These are phyloP conservation scores for Apium graveolens DNA, from an alignment of 129 eudicot species.

Conservation along the genomic window DNA sequence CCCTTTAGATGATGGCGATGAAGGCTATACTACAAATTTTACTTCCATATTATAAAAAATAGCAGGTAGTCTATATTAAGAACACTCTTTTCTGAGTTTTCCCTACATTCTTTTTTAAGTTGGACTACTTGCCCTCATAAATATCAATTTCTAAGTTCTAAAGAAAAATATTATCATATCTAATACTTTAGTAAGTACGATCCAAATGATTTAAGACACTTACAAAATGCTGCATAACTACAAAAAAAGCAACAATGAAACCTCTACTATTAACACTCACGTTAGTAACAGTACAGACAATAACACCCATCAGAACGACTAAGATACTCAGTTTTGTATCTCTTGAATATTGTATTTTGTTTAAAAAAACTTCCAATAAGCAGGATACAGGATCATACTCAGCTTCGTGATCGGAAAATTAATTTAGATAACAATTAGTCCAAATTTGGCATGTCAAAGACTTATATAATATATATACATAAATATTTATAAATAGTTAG, in stretches of 20 bases:
- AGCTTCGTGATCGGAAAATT: conserved; percentile 59
- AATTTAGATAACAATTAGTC: conserved; percentile 8
- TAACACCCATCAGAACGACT: conserved; percentile 74
- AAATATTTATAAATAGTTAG: not conserved
- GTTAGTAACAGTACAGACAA: conserved; percentile 78
- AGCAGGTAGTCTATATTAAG: too few species aligned
- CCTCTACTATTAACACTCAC: conserved; percentile 77
- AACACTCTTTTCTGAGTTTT: not conserved
- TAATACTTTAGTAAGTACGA: not conserved
- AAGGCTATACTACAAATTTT: not conserved
- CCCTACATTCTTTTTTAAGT: not conserved
- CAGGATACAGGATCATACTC: conserved; percentile 91
- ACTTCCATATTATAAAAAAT: not conserved
- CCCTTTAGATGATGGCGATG: too few species aligned
- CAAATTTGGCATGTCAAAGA: not conserved
- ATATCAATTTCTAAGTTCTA: not conserved
- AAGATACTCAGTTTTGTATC: conserved; percentile 68
- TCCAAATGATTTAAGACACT: conserved; percentile 13
- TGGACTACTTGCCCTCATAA: not conserved
- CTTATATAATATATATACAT: not conserved
- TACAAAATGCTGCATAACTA: conserved; percentile 84
- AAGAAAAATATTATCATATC: too few species aligned
- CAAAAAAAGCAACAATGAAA: conserved; percentile 62
- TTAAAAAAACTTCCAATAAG: too few species aligned
- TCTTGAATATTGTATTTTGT: conserved; percentile 64